Evolutionary conservation across 169 alveolate genomes (phyloP).

Genomic region (Eimeria tenella): DNA sequence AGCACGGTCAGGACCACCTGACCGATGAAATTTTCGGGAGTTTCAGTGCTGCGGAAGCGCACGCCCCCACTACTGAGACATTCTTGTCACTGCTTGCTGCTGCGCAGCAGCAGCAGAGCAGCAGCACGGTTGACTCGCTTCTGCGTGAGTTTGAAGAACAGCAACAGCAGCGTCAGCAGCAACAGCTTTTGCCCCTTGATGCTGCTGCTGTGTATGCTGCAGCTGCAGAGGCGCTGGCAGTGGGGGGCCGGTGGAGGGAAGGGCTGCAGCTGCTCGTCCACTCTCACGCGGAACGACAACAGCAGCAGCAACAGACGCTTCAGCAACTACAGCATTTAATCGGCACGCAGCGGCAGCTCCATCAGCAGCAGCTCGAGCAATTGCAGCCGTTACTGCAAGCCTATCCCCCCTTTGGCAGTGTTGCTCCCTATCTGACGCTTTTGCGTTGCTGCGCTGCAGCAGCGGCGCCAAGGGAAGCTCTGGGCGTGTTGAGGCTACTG

Average conservation of each 20-base stretch:
- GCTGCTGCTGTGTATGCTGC: slow-evolving; percentile 66
- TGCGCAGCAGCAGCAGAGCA: slow-evolving; percentile 63
- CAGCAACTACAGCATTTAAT: slow-evolving; percentile 48
- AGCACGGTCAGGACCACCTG: slow-evolving; percentile 64
- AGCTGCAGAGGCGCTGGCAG: slow-evolving; percentile 65
- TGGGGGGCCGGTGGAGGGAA: slow-evolving; percentile 66
- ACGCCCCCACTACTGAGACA: slow-evolving; percentile 68
- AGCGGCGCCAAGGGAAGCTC: slow-evolving; percentile 66
- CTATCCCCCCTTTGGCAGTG: slow-evolving; percentile 56
- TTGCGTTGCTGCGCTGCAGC: slow-evolving; percentile 70
- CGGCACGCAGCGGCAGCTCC: slow-evolving; percentile 49
- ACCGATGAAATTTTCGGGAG: slow-evolving; percentile 25
- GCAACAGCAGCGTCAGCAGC: slow-evolving; percentile 52
- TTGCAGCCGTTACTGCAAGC: slow-evolving; percentile 32
- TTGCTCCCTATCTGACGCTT: slow-evolving; percentile 42
- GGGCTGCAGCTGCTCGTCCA: slow-evolving; percentile 46
- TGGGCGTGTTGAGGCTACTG: slow-evolving; percentile 62
- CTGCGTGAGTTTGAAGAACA: slow-evolving; percentile 69
- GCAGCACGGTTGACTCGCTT: slow-evolving; percentile 32
- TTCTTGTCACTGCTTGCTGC: slow-evolving; percentile 49
- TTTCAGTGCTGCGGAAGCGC: slow-evolving; percentile 58
- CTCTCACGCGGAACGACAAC: slow-evolving; percentile 47
- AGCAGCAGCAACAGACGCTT: slow-evolving; percentile 60
- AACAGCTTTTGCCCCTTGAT: slow-evolving; percentile 59
- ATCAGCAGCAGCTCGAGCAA: not conserved